A percentile compares a stretch with the other conserved stretches of the same genome.
These are phyloP conservation scores for Flaveria linearis DNA, from an alignment of 129 eudicot species.

Conservation along the genomic window DNA sequence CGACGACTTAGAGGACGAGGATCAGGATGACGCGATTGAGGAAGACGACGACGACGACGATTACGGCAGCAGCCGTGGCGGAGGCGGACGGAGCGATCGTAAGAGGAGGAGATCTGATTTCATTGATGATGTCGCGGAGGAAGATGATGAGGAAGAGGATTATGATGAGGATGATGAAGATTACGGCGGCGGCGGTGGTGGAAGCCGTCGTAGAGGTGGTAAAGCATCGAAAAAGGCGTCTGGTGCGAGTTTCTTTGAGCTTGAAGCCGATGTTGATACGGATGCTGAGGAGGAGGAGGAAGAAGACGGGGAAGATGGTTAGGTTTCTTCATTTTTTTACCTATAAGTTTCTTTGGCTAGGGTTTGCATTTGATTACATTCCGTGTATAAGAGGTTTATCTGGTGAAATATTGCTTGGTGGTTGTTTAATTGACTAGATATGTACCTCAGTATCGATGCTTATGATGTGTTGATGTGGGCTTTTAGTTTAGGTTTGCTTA, in stretches of 20 bases:
- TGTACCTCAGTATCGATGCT: constrained; percentile 3
- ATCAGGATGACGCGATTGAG: constrained; percentile 51
- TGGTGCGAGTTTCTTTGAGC: constrained; percentile 65
- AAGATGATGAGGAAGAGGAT: constrained; percentile 65
- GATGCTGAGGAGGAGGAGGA: constrained; percentile 91
- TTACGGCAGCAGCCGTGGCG: constrained; percentile 44
- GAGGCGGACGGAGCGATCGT: constrained; percentile 36
- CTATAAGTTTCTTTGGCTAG: not conserved
- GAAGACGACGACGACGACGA: constrained; percentile 64
- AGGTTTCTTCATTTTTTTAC: constrained; percentile 34
- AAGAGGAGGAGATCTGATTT: constrained; percentile 52
- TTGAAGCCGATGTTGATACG: constrained; percentile 64
- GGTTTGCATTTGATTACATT: too few relatives aligned
- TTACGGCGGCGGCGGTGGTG: constrained; percentile 46
- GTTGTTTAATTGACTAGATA: not conserved
- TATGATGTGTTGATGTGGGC: not conserved
- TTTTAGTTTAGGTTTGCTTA: not conserved
- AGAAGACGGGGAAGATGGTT: constrained; percentile 89
- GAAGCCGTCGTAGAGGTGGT: constrained; percentile 33
- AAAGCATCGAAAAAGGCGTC: constrained; percentile 43
- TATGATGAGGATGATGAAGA: constrained; percentile 62
- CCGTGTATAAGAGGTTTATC: not conserved
- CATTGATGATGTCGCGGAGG: constrained; percentile 72
- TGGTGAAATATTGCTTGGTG: not conserved
- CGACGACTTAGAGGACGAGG: constrained; percentile 61